phyloP scores from a whole-genome alignment of 1,139 yeast species.

The Yamadazyma songkhlaensis region DNA sequence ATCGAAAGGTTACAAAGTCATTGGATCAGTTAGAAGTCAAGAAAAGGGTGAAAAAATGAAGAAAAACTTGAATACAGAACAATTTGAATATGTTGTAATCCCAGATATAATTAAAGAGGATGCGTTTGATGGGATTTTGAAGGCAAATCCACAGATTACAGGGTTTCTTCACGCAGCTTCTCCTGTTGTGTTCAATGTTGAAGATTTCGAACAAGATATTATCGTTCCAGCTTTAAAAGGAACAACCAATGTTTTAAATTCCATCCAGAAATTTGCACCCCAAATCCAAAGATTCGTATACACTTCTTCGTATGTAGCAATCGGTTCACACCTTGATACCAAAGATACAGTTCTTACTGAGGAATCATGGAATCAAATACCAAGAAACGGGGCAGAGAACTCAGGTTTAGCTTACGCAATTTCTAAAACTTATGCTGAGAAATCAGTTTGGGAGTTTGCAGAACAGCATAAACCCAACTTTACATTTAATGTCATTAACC shows the following conservation, averaged over 20 bases:
- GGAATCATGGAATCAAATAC: constrained; percentile 17
- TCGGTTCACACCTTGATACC: constrained; percentile 14
- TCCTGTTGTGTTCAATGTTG: constrained; percentile 21
- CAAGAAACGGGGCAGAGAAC: constrained; percentile 11
- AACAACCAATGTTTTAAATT: constrained; percentile 26
- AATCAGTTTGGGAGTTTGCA: constrained; percentile 45
- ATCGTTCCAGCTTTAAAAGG: constrained; percentile 35
- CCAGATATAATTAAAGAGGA: constrained; percentile 44
- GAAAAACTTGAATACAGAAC: constrained; percentile 24
- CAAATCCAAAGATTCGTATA: constrained; percentile 25
- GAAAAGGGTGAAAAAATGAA: constrained; percentile 45
- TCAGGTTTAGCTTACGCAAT: constrained; percentile 19
- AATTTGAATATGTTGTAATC: constrained; percentile 46
- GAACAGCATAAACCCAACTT: constrained; percentile 30
- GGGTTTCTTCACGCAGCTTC: constrained; percentile 50
- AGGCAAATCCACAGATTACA: constrained; percentile 45
- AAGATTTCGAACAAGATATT: constrained; percentile 29
- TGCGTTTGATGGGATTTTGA: constrained; percentile 53
- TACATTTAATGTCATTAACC: constrained; percentile 34
- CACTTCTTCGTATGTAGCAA: constrained; percentile 28
- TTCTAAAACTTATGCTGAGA: constrained; percentile 40
- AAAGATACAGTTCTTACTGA: constrained; percentile 17
- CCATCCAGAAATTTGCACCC: constrained; percentile 23
- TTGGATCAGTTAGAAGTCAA: constrained; percentile 57
- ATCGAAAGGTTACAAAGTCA: constrained; percentile 44